These are phyloP conservation scores for Leccinum disarticulatum DNA, from an alignment of 768 basidiomycete species.

Conservation along the genomic window DNA sequence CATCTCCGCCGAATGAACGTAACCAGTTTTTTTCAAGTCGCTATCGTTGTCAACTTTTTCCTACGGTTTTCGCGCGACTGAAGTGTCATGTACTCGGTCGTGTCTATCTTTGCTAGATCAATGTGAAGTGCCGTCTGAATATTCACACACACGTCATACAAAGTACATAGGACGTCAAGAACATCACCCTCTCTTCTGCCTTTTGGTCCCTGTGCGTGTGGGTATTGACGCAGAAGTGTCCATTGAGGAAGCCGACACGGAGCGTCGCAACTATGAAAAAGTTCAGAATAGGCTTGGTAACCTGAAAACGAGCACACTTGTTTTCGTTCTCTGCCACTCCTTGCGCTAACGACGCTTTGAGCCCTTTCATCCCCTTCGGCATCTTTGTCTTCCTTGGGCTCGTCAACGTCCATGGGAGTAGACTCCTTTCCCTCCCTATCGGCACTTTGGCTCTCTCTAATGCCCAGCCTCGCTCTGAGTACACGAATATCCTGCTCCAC, in stretches of 20 bases:
- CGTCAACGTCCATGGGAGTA: conserved; percentile 54
- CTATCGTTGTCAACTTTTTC: conserved; percentile 82
- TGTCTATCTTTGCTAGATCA: conserved; percentile 12
- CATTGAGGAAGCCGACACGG: conserved; percentile 73
- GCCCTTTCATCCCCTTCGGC: conserved; percentile 51
- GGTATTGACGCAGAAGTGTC: conserved; percentile 59
- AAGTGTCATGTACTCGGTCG: conserved; percentile 1
- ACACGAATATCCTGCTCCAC: conserved; percentile 83
- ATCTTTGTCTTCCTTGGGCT: conserved; percentile 32
- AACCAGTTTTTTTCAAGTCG: conserved; percentile 46
- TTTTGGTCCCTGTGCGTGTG: conserved; percentile 52
- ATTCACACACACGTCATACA: conserved; percentile 7
- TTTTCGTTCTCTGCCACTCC: conserved; percentile 58
- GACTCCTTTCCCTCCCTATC: conserved; percentile 39
- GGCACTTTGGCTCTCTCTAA: conserved; percentile 46
- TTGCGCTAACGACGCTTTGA: conserved; percentile 61
- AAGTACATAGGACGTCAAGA: background rate
- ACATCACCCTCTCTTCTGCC: conserved; percentile 53
- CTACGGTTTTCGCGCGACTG: conserved; percentile 62
- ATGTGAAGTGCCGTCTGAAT: conserved; percentile 7
- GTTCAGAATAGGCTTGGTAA: conserved; percentile 1
- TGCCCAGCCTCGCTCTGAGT: conserved; percentile 58
- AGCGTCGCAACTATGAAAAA: conserved; percentile 51
- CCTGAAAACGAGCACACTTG: conserved; percentile 37
- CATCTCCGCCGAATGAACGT: background rate